These are phyloP conservation scores for Protomyces lactucae-debilis DNA, from an alignment of 1,139 yeast genomes.

Conservation along the genomic window DNA sequence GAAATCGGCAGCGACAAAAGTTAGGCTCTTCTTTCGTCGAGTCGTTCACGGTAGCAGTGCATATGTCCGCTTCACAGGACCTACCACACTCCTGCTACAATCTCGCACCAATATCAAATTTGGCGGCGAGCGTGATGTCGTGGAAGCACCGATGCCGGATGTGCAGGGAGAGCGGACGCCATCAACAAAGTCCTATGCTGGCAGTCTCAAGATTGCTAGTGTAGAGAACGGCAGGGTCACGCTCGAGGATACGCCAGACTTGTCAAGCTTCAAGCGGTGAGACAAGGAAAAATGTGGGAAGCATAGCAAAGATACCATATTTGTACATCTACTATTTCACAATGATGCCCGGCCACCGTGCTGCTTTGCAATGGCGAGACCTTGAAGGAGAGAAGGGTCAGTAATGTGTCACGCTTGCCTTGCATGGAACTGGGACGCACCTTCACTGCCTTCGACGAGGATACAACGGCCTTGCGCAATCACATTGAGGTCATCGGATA, in stretches of 20 bases:
- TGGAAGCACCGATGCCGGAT: conserved; percentile 24
- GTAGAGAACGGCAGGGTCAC: conserved; percentile 33
- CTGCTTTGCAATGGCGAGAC: conserved; percentile 34
- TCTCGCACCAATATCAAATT: conserved; percentile 2
- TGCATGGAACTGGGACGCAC: conserved; percentile 32
- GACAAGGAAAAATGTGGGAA: background rate
- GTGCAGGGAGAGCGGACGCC: background rate
- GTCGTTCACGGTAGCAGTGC: conserved; percentile 33
- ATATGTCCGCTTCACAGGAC: conserved; percentile 33
- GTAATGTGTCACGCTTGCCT: background rate
- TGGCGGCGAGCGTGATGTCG: conserved; percentile 24
- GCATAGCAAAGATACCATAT: background rate
- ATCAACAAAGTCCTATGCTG: conserved; percentile 10
- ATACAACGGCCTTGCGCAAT: conserved; percentile 65
- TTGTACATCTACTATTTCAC: background rate
- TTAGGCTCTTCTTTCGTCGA: conserved; percentile 22
- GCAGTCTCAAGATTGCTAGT: conserved; percentile 33
- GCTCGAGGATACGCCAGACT: conserved; percentile 28
- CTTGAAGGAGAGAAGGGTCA: background rate
- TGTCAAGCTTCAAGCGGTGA: background rate
- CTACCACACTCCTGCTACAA: conserved; percentile 33
- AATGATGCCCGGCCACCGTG: conserved; percentile 15
- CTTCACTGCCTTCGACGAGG: conserved; percentile 61
- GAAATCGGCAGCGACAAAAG: background rate
- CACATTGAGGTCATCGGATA: conserved; percentile 38